Percentiles rank a stretch among this genome's conserved stretches.
Evolutionary conservation across 1,284 basidiomycete genomes (phyloP).

Genomic region (Ganoderma lingzhi): DNA sequence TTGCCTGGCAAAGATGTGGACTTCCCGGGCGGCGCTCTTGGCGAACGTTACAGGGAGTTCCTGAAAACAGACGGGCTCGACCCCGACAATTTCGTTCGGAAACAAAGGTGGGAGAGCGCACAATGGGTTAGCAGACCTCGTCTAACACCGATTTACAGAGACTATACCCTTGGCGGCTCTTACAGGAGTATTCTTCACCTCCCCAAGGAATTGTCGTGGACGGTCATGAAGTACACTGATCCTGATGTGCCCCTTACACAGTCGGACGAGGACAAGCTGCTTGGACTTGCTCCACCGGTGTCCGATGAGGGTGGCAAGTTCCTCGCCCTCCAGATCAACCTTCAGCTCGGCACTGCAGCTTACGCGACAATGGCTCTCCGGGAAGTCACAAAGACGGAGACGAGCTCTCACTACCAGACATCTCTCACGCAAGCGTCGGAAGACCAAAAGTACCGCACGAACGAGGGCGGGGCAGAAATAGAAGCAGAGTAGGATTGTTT

Average conservation of each 20-base stretch:
- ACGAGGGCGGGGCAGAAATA: conserved; percentile 42
- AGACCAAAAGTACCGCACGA: conserved; percentile 81
- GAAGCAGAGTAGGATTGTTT: conserved; percentile 17
- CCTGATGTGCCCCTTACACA: conserved; percentile 91
- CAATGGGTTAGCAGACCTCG: not conserved
- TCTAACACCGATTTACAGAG: conserved; percentile 54
- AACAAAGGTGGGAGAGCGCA: conserved; percentile 74
- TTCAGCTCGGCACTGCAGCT: conserved; percentile 85
- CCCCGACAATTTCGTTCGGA: conserved; percentile 85
- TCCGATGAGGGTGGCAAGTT: conserved; percentile 79
- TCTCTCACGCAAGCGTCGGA: conserved; percentile 82
- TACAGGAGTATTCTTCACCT: conserved; percentile 92
- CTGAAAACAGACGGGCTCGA: conserved; percentile 88
- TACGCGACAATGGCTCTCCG: conserved; percentile 97
- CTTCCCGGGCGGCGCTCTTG: conserved; percentile 85
- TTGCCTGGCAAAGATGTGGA: conserved; percentile 93
- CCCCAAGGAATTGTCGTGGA: conserved; percentile 85
- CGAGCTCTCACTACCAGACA: conserved; percentile 88
- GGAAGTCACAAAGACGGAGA: conserved; percentile 93
- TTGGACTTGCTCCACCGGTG: conserved; percentile 79
- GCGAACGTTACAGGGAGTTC: conserved; percentile 85
- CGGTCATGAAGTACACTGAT: conserved; percentile 89
- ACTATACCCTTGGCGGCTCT: conserved; percentile 92
- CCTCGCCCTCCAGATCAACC: conserved; percentile 82
- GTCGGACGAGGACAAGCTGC: conserved; percentile 92